A percentile compares a stretch with the other conserved stretches of the same genome.
These are phyloP conservation scores for Lolium perenne DNA, from an alignment of 176 grass and related monocot genomes.

Conservation along the genomic window DNA sequence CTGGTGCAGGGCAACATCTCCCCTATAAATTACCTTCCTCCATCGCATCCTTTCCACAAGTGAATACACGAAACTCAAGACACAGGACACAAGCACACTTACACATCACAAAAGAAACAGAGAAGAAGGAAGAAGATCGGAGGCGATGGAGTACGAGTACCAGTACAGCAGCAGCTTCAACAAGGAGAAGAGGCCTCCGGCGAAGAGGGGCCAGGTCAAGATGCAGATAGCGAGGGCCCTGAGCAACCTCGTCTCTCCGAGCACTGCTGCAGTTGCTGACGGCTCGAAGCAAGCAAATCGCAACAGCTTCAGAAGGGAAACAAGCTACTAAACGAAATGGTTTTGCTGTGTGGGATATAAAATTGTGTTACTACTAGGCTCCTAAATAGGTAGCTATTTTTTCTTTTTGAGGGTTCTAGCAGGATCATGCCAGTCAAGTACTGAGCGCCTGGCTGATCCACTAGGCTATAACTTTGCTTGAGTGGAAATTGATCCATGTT, in stretches of 20 bases:
- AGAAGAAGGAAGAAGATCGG: not conserved
- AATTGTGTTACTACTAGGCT: not conserved
- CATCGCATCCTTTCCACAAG: not conserved
- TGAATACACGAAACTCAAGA: not conserved
- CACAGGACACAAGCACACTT: not conserved
- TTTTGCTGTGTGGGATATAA: not conserved
- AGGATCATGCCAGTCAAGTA: not conserved
- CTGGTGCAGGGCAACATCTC: not conserved
- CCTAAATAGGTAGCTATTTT: not conserved
- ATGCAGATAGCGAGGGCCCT: constrained; percentile 43
- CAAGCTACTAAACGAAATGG: constrained; percentile 5
- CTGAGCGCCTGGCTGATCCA: not conserved
- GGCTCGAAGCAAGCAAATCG: not conserved
- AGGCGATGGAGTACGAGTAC: constrained; percentile 41
- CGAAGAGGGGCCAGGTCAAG: constrained; percentile 52
- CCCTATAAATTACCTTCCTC: constrained; percentile 41
- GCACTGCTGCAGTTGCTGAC: not conserved
- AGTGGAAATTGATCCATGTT: not conserved
- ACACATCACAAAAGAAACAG: not conserved
- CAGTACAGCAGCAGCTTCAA: constrained; percentile 30
- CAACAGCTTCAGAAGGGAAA: constrained; percentile 36
- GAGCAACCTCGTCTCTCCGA: constrained; percentile 39
- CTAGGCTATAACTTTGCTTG: not conserved
- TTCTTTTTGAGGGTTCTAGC: not conserved
- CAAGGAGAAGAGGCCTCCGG: constrained; percentile 57